Conservation (phyloP, 2,329 filamentous ascomycete species). For the Exophiala calicioides region DNA sequence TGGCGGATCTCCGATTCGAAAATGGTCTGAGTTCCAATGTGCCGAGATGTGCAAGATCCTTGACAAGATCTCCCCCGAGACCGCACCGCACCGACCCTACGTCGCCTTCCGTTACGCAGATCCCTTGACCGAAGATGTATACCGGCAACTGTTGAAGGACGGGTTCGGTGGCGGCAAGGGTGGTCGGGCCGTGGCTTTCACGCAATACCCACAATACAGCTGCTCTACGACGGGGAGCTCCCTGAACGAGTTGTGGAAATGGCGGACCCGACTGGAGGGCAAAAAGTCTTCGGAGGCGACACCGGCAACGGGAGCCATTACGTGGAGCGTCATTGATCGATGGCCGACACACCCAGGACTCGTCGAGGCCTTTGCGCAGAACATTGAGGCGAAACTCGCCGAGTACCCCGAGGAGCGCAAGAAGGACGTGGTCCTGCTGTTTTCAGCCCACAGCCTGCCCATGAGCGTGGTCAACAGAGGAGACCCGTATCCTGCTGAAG, state of each 20-base stretch:
- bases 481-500: slow-evolving; percentile 92
- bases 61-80: slow-evolving; percentile 86
- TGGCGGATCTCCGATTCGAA: slow-evolving; percentile 94
- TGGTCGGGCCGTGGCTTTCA: slow-evolving; percentile 94
- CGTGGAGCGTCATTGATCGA: slow-evolving; percentile 96
- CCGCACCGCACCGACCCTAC: slow-evolving; percentile 94
- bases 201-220: slow-evolving; percentile 97
- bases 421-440: slow-evolving; percentile 80
- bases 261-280: slow-evolving; percentile 81
- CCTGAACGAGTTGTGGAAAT: slow-evolving; percentile 97
- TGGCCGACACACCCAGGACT: slow-evolving; percentile 93
- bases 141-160: slow-evolving; percentile 76
- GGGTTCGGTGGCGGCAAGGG: slow-evolving; percentile 87
- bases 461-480: slow-evolving; percentile 97
- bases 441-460: slow-evolving; percentile 92
- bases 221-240: slow-evolving; percentile 97
- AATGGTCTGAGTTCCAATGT: slow-evolving; percentile 95
- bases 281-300: slow-evolving; percentile 59
- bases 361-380: slow-evolving; percentile 87
- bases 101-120: slow-evolving; percentile 95
- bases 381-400: slow-evolving; percentile 81
- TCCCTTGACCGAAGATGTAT: slow-evolving; percentile 93
- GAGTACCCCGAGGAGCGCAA: slow-evolving; percentile 82
- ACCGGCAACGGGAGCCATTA: slow-evolving; percentile 68
- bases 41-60: slow-evolving; percentile 96